Evolutionary conservation across 1,284 basidiomycete genomes (phyloP).

Genomic region (Rhodotorula sp.): DNA sequence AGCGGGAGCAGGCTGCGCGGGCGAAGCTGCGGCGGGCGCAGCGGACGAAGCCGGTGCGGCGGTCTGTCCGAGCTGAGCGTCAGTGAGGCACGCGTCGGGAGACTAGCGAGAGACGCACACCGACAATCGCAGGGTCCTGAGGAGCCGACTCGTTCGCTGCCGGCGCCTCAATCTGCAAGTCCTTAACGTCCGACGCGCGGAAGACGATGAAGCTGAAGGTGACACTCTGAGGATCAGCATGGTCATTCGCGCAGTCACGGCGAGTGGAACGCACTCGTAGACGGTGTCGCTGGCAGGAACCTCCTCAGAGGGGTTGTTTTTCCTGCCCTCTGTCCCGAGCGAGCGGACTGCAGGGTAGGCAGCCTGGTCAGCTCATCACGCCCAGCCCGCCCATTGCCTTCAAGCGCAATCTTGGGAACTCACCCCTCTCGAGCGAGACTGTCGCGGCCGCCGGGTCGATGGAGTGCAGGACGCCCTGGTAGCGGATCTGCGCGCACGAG

Average conservation of each 20-base stretch:
- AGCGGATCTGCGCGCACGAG: slow-evolving; percentile 29
- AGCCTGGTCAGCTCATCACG: neutral
- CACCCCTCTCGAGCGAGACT: slow-evolving; percentile 43
- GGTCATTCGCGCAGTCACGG: neutral
- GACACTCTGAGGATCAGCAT: neutral
- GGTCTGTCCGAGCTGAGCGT: neutral
- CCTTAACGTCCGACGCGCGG: slow-evolving; percentile 46
- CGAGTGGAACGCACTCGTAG: slow-evolving; percentile 42
- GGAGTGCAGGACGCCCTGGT: slow-evolving; percentile 43
- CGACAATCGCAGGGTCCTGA: slow-evolving; percentile 46
- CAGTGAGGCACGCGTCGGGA: accelerated
- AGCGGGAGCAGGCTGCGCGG: slow-evolving; percentile 7
- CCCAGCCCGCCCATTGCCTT: neutral
- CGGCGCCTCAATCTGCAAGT: slow-evolving; percentile 46
- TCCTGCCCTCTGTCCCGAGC: slow-evolving; percentile 46
- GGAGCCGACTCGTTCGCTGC: slow-evolving; percentile 29
- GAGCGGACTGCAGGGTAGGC: slow-evolving; percentile 40
- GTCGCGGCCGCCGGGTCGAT: slow-evolving; percentile 46
- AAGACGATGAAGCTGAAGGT: slow-evolving; percentile 45
- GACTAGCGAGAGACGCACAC: slow-evolving; percentile 29
- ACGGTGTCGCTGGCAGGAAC: slow-evolving; percentile 44
- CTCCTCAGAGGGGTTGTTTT: slow-evolving; percentile 43
- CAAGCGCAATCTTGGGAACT: neutral
- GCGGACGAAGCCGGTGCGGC: slow-evolving; percentile 1
- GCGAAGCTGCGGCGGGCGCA: neutral